Evolutionary conservation across 2,329 filamentous ascomycete species (phyloP).

Genomic region (Epichloe hybrida): DNA sequence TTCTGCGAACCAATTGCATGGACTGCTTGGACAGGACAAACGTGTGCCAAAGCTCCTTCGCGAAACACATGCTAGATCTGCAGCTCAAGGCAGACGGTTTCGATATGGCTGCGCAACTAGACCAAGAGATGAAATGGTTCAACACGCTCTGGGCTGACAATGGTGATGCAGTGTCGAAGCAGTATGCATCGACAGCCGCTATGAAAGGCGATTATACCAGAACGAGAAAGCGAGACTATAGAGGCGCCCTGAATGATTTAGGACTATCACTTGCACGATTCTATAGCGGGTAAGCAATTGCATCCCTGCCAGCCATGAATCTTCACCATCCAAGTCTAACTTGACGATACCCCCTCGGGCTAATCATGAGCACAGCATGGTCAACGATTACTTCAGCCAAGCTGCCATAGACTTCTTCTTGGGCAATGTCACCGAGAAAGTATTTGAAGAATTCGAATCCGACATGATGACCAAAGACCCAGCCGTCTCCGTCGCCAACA

Average conservation of each 20-base stretch:
- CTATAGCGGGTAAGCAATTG: conserved; percentile 44
- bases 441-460: conserved; percentile 89
- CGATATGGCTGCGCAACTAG: conserved; percentile 58
- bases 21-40: conserved; percentile 95
- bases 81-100: conserved; percentile 68
- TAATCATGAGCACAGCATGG: conserved; percentile 53
- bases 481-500: conserved; percentile 69
- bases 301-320: too few relatives aligned
- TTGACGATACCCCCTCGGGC: not conserved
- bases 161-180: conserved; percentile 86
- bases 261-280: conserved; percentile 72
- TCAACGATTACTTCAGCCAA: conserved; percentile 95
- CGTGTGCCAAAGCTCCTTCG: conserved; percentile 86
- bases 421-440: conserved; percentile 68
- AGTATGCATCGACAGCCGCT: conserved; percentile 90
- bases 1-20: conserved; percentile 96
- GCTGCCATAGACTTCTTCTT: conserved; percentile 89
- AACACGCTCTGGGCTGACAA: conserved; percentile 97
- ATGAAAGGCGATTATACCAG: conserved; percentile 95
- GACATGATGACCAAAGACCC: conserved; percentile 91
- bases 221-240: conserved; percentile 79
- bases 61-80: conserved; percentile 63
- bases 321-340: not conserved
- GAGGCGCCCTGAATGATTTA: conserved; percentile 81
- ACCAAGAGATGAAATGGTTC: conserved; percentile 82